These are phyloP conservation scores for Datisca glomerata DNA, from an alignment of 306 rosid species.

Conservation along the genomic window DNA sequence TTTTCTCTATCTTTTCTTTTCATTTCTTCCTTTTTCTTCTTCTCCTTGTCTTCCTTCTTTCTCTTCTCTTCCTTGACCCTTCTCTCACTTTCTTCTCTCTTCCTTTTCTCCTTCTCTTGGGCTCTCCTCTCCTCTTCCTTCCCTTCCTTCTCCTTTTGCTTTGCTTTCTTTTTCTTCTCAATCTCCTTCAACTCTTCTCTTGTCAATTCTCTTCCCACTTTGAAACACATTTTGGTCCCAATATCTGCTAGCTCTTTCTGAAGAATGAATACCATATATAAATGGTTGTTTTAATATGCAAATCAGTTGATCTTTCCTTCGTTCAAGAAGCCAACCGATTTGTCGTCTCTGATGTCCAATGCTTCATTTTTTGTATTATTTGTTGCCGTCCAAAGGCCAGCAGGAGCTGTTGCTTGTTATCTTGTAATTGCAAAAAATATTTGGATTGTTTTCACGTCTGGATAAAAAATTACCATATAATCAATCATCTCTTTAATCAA, in stretches of 20 bases:
- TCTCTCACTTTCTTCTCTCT: slow-evolving; percentile 6
- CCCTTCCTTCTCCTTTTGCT: slow-evolving; percentile 14
- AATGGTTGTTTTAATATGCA: slow-evolving; percentile 3
- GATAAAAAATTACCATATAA: too few relatives aligned
- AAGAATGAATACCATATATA: background rate
- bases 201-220: slow-evolving; percentile 20
- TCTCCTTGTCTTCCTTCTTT: slow-evolving; percentile 8
- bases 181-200: slow-evolving; percentile 35
- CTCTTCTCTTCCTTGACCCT: slow-evolving; percentile 1
- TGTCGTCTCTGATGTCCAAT: too few relatives aligned
- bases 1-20: slow-evolving; percentile 11
- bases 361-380: background rate
- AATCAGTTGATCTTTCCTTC: too few relatives aligned
- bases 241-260: too few relatives aligned
- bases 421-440: too few relatives aligned
- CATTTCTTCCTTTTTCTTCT: slow-evolving; percentile 5
- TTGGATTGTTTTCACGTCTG: too few relatives aligned
- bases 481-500: too few relatives aligned
- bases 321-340: too few relatives aligned
- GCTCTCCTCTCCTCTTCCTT: slow-evolving; percentile 6
- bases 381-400: slow-evolving; percentile 27
- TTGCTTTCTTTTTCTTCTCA: slow-evolving; percentile 22
- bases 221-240: slow-evolving; percentile 51
- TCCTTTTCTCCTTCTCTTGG: slow-evolving; percentile 12
- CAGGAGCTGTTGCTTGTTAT: background rate